Base-by-base conservation (phyloP, 1,284 basidiomycete species). In the Cryptococcus hybrid region DNA sequence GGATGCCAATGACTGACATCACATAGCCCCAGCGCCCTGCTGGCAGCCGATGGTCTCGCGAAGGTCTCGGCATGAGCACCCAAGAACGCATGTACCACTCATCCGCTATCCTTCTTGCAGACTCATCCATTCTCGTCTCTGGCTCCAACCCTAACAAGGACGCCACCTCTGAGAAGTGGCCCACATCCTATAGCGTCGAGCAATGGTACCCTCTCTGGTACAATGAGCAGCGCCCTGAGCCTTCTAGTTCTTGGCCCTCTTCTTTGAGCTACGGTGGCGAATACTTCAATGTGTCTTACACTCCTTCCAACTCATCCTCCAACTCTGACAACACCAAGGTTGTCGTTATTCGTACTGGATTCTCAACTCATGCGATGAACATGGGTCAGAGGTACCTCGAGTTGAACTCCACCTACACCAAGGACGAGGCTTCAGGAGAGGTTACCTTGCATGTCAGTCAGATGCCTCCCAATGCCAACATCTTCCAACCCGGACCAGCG, bases 341-440 rank as follows among this genome's bases (percentile, higher is more conserved):
- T n/a, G 84, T 86, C 54, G 79, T 98, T 63, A 82, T 90, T 55
- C 89, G 95, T 58, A 84, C 87, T 24, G 95, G 95, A 9, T 98
- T 94, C 83, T 90, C 90, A 4, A 97, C 92, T 0, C 94, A 97
- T 76, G 90, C 86, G 39, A 90, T 96, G 87, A 94, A 69, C 61
- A 70, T 74, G 58, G 77, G 77, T 48, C 77, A 78, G 62, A 65
- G 76, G 53, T 79, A 77, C 61, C 69, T 92, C 61, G 91, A 79
- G 64, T 92, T 92, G 54, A 88, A 62, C 18, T 92, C 78, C 85
- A 85, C 80, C 86, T 95, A 86, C 80, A 88, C 86, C 1, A 87
- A 90, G 63, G 84, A 89, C 71, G 76, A 75, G 36, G 84, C 90
- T 66, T 66, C 66, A 11, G 89, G 89, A 9, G 84, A 84, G n/a